A percentile compares a stretch with the other conserved stretches of the same genome.
These are phyloP conservation scores for Talaromyces albobiverticillius DNA, from an alignment of 2,329 filamentous ascomycete genomes.

Conservation along the genomic window DNA sequence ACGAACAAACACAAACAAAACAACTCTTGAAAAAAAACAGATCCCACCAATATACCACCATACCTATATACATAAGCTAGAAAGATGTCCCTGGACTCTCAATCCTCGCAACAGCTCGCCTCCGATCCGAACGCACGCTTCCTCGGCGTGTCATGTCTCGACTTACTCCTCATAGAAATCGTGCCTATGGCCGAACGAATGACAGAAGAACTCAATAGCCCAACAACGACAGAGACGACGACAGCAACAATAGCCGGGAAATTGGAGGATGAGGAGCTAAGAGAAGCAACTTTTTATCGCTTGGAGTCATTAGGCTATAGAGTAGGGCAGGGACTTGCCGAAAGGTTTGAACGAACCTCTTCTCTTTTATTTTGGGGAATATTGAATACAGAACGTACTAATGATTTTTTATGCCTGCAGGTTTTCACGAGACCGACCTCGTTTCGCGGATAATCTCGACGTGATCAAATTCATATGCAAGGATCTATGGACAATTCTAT, in stretches of 20 bases:
- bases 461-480: conserved; percentile 99
- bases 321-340: conserved; percentile 87
- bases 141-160: conserved; percentile 80
- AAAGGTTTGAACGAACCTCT: conserved; percentile 71
- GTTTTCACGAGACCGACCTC: conserved; percentile 65
- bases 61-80: too few species aligned
- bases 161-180: conserved; percentile 93
- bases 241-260: conserved; percentile 16
- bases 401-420: too few species aligned
- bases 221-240: neutral
- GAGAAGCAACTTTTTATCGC: conserved; percentile 80
- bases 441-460: conserved; percentile 88
- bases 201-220: conserved; percentile 60
- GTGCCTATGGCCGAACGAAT: conserved; percentile 91
- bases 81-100: conserved; percentile 16
- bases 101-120: conserved; percentile 61
- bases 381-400: too few species aligned
- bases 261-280: conserved; percentile 64
- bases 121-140: conserved; percentile 73
- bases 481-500: conserved; percentile 91
- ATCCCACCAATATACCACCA: too few species aligned
- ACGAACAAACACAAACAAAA: neutral
- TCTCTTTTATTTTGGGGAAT: neutral
- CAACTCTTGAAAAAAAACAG: too few species aligned
- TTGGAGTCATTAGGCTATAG: conserved; percentile 84